Base-by-base conservation (phyloP, 768 basidiomycete species). In the Fistulinella prunicolor region DNA sequence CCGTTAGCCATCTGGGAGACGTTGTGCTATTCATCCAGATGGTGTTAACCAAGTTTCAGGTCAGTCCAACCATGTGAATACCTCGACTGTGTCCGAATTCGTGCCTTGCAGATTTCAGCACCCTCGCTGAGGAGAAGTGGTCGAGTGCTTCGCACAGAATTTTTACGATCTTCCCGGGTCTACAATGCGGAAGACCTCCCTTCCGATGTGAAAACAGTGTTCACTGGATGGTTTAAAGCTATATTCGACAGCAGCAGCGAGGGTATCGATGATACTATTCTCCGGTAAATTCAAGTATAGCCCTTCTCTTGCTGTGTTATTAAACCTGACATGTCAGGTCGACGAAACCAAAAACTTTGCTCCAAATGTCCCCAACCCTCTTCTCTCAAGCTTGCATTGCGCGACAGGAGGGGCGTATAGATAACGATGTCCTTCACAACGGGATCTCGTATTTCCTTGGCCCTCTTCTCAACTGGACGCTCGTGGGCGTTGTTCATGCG, bases 191-290 rank as follows among this genome's bases (percentile, higher is more conserved):
- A 76, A 8, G 70, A 71, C 19, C 63, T 80, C 9, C 64, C 72
- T 16, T 55, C 53, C 24, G 77, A 79, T 42, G 78, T 80, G 34
- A 58, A 66, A 34, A 50, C 52, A 35, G 73, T 75, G 17, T 80
- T 81, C 53, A 60, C 65, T 28, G 70, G 73, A 9, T 92, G 89
- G 89, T 81, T 76, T 55, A 89, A 88, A 58, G 84, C 86, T 0
- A 70, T 92, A 22, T 91, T 91, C 62, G 87, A 89, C 60, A 81
- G 71, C 41, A 70, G 71, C 50, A 89, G 80, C 53, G 89, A 91
- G 62, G 89, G 89, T 1, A 90, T 92, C 22, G 89, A 91, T 55
- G 89, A 92, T 57, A 82, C 78, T 13, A 86, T 89, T 46, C 69
- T 86, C 21, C 73, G 83, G 83, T 82, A 65, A 55, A 47, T 42